Conservation (phyloP, 768 basidiomycete genomes). For the Lyophyllum semitale region DNA sequence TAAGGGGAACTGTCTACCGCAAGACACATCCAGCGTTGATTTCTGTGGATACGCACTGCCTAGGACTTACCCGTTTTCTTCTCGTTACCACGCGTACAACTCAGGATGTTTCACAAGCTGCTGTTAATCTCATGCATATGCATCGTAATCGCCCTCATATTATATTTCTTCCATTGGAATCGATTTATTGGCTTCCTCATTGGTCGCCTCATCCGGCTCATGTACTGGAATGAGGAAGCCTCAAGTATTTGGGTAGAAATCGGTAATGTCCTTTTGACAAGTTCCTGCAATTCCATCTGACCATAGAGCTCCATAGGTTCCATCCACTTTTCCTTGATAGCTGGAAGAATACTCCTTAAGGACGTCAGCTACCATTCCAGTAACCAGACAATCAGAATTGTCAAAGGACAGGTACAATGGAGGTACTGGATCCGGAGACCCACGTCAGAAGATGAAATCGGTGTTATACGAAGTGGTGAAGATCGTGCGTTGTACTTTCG, state of each 20-base stretch:
- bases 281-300: neutral
- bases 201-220: conserved; percentile 63
- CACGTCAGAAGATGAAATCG: conserved; percentile 71
- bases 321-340: conserved; percentile 87
- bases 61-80: no score
- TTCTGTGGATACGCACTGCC: no score
- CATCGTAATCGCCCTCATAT: conserved; percentile 53
- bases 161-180: conserved; percentile 93
- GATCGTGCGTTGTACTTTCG: conserved; percentile 43
- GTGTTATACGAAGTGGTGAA: conserved; percentile 47
- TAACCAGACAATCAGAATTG: conserved; percentile 84
- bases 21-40: no score
- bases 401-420: conserved; percentile 89
- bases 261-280: conserved; percentile 42
- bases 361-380: conserved; percentile 89
- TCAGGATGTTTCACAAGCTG: conserved; percentile 54
- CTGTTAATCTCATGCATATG: conserved; percentile 67
- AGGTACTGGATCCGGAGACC: conserved; percentile 90
- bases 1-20: no score
- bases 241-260: conserved; percentile 86
- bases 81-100: neutral
- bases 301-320: conserved; percentile 54
- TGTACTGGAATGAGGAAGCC: conserved; percentile 76
- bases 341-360: conserved; percentile 86
- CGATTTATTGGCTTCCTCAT: conserved; percentile 74